Percentiles rank a stretch among this genome's conserved stretches.
These are phyloP conservation scores for Gaultheria prostrata DNA, from an alignment of 148 eudicot genomes.

Conservation along the genomic window DNA sequence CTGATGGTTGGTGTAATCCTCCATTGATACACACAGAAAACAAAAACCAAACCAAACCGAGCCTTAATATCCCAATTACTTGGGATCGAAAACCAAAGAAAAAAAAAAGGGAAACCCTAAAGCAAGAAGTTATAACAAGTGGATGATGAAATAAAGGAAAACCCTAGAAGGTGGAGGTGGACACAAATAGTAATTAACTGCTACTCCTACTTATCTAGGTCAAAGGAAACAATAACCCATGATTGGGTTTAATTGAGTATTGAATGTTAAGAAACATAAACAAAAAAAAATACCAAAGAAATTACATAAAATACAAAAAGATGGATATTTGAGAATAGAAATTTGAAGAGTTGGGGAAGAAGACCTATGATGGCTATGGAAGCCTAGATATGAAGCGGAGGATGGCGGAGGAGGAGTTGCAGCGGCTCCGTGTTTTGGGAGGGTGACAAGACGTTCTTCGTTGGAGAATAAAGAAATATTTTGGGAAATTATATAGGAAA, in stretches of 20 bases:
- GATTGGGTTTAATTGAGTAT: not conserved
- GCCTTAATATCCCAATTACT: too few relatives aligned
- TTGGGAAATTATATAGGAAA: not conserved
- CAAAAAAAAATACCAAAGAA: not conserved
- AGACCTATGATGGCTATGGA: not conserved
- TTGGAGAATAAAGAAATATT: constrained; percentile 21
- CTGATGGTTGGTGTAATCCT: constrained; percentile 30
- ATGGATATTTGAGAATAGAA: not conserved
- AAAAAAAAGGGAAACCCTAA: not conserved
- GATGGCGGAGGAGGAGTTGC: not conserved
- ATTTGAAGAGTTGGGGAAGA: not conserved
- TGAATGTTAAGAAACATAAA: not conserved
- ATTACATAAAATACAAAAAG: not conserved
- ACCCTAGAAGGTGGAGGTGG: not conserved
- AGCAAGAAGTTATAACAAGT: not conserved
- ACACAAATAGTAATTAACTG: not conserved
- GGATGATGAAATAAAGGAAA: constrained; percentile 10
- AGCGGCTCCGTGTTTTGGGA: not conserved
- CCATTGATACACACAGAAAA: constrained; percentile 28
- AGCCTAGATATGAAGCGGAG: not conserved
- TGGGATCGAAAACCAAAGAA: not conserved
- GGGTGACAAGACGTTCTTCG: constrained; percentile 20
- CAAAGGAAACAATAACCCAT: not conserved
- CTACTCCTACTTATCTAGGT: not conserved
- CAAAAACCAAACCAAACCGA: too few relatives aligned